Evolutionary conservation across 1,284 basidiomycete species (phyloP).

Genomic region (Malassezia japonica): DNA sequence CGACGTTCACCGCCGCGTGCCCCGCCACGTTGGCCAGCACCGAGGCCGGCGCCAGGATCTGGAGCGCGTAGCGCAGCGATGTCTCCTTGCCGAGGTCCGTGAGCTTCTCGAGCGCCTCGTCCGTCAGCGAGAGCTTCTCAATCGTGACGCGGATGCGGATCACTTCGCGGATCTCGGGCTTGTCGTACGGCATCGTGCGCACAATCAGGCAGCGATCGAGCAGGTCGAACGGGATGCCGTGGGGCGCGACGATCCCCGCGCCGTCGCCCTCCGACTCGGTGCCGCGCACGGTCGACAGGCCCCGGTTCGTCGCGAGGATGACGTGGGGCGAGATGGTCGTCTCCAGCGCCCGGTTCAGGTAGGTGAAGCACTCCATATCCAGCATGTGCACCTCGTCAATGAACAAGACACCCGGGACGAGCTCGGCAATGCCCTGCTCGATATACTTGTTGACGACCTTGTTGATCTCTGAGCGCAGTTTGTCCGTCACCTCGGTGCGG

Average conservation of each 20-base stretch:
- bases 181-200: constrained; percentile 73
- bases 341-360: constrained; percentile 88
- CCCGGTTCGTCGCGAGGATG: constrained; percentile 90
- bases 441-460: constrained; percentile 97
- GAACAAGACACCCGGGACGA: constrained; percentile 93
- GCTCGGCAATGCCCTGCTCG: constrained; percentile 93
- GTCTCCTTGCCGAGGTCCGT: constrained; percentile 73
- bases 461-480: constrained; percentile 88
- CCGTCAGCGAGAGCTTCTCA: constrained; percentile 69
- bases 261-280: constrained; percentile 54
- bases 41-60: constrained; percentile 82
- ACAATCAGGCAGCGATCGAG: constrained; percentile 96
- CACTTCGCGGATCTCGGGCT: constrained; percentile 77
- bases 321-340: constrained; percentile 95
- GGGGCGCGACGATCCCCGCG: constrained; percentile 73
- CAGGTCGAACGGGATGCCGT: constrained; percentile 87
- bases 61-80: constrained; percentile 80
- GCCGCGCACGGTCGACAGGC: constrained; percentile 79
- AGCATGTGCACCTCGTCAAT: constrained; percentile 99
- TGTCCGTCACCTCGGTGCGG: constrained; percentile 92
- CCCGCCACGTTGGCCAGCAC: constrained; percentile 72
- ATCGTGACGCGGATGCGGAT: constrained; percentile 74
- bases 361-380: constrained; percentile 98
- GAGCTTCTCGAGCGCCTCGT: constrained; percentile 69
- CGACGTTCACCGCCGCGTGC: constrained; percentile 66